phyloP scores from a whole-genome alignment of 768 basidiomycete species.

The Macrolepiota albuminosa region DNA sequence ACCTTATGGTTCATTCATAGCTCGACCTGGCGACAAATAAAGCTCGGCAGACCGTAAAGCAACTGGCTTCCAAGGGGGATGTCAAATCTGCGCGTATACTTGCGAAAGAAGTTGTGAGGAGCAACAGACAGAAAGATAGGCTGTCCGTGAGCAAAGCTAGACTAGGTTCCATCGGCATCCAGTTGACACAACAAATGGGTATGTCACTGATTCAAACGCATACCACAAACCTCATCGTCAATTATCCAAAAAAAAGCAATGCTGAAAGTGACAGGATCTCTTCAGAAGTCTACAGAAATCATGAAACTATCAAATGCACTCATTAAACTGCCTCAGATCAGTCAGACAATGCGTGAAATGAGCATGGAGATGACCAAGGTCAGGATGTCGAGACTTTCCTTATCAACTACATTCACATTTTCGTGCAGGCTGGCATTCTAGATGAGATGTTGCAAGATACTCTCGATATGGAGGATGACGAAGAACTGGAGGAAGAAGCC shows the following conservation, averaged over 20 bases:
- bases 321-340: constrained; percentile 88
- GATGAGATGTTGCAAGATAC: constrained; percentile 98
- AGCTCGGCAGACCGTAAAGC: constrained; percentile 77
- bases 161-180: constrained; percentile 84
- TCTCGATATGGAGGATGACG: constrained; percentile 88
- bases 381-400: constrained; percentile 9
- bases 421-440: constrained; percentile 87
- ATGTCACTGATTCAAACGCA: constrained; percentile 23
- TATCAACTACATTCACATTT: background rate
- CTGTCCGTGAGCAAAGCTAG: constrained; percentile 91
- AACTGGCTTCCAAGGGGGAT: constrained; percentile 88
- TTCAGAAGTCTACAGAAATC: constrained; percentile 97
- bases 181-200: constrained; percentile 92
- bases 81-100: constrained; percentile 89
- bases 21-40: constrained; percentile 81
- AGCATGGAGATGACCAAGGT: constrained; percentile 99
- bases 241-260: constrained; percentile 53
- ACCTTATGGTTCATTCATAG: constrained; percentile 33
- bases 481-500: constrained; percentile 94
- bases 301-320: constrained; percentile 97
- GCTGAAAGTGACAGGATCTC: constrained; percentile 94
- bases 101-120: constrained; percentile 91
- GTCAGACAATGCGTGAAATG: constrained; percentile 94
- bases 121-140: constrained; percentile 90
- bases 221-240: background rate